Evolutionary conservation across 2,329 filamentous ascomycete genomes (phyloP).

Genomic region (Alternaria sp.): DNA sequence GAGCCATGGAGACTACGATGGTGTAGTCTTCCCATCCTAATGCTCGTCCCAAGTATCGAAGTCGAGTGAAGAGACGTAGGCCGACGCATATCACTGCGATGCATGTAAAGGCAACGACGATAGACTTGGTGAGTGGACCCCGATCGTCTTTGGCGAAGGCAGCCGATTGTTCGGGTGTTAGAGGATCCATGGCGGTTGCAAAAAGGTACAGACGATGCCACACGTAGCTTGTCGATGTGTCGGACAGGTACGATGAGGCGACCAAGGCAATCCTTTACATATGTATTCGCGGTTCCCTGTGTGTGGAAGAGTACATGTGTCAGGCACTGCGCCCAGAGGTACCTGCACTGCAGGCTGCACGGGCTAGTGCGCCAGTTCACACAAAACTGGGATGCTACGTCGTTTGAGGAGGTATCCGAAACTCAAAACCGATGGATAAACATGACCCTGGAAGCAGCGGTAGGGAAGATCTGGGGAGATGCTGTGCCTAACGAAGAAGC

Average conservation of each 20-base stretch:
- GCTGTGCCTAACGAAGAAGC: background rate
- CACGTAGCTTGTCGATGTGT: background rate
- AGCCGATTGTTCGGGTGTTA: constrained; percentile 25
- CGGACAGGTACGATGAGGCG: background rate
- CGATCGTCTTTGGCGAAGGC: constrained; percentile 22
- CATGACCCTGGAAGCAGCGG: background rate
- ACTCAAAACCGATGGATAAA: constrained; percentile 6
- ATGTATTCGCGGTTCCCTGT: background rate
- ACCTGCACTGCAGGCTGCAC: background rate
- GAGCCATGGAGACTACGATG: constrained; percentile 26
- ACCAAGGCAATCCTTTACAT: background rate
- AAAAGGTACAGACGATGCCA: background rate
- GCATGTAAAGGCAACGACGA: constrained; percentile 27
- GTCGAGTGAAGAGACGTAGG: constrained; percentile 29
- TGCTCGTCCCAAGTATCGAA: constrained; percentile 16
- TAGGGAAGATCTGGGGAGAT: background rate
- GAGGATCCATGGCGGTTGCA: constrained; percentile 15
- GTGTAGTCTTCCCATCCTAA: constrained; percentile 33
- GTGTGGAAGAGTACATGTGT: background rate
- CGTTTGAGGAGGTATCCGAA: constrained; percentile 1
- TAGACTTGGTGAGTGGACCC: constrained; percentile 19
- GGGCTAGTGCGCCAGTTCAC: background rate
- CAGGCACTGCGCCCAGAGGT: background rate
- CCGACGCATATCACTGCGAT: constrained; percentile 26
- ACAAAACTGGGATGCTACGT: background rate